Evolutionary conservation across 2,329 filamentous ascomycete genomes (phyloP).

Genomic region (Phoma sp.): DNA sequence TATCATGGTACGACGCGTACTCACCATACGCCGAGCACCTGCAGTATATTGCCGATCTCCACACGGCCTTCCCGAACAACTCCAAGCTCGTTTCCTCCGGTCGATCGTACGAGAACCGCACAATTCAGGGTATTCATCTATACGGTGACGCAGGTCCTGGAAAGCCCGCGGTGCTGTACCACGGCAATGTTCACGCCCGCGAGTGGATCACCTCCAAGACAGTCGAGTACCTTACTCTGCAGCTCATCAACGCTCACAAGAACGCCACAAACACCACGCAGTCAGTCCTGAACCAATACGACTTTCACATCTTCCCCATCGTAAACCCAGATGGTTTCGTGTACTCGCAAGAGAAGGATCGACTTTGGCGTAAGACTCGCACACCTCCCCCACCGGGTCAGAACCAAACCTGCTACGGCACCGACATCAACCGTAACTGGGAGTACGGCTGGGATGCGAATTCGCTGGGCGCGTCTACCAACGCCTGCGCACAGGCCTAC

Average conservation of each 20-base stretch:
- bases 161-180: slow-evolving; percentile 49
- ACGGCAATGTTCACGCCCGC: slow-evolving; percentile 13
- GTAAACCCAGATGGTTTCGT: slow-evolving; percentile 41
- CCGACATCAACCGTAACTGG: slow-evolving; percentile 47
- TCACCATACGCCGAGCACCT: slow-evolving; percentile 31
- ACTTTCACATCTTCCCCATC: slow-evolving; percentile 34
- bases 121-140: slow-evolving; percentile 32
- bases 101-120: slow-evolving; percentile 29
- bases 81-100: slow-evolving; percentile 30
- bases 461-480: slow-evolving; percentile 34
- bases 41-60: slow-evolving; percentile 28
- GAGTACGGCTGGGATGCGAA: slow-evolving; percentile 38
- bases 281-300: slow-evolving; percentile 25
- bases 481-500: slow-evolving; percentile 43
- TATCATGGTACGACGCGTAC: slow-evolving; percentile 30
- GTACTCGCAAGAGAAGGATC: slow-evolving; percentile 42
- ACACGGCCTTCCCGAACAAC: slow-evolving; percentile 24
- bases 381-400: slow-evolving; percentile 31
- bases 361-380: slow-evolving; percentile 46
- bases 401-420: slow-evolving; percentile 39
- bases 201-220: slow-evolving; percentile 54
- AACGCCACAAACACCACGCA: slow-evolving; percentile 34
- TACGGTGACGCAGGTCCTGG: slow-evolving; percentile 30
- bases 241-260: slow-evolving; percentile 31
- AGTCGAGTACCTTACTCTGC: slow-evolving; percentile 30